Evolutionary conservation across 768 basidiomycete species (phyloP), one percentile per base, ranked within the genome.

Genomic region (Hericium coralloides): DNA sequence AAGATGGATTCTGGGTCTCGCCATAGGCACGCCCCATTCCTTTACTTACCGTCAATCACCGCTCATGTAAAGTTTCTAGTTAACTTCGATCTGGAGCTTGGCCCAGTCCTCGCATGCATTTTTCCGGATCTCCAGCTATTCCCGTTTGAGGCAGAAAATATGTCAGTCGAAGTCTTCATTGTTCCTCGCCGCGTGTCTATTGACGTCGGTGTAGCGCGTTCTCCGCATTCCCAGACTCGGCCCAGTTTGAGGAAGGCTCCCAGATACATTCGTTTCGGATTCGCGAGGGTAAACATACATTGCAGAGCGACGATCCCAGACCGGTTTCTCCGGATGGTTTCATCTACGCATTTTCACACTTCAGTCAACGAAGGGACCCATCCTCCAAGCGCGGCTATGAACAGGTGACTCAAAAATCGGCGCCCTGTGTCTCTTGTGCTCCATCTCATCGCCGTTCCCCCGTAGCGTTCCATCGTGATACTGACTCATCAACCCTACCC

Each of bases 221-320:
- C 68, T 90, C 89, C 7, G 84, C 92, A 1, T 93, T 98, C 65
- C 94, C 94, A 0, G 94, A 98, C 66, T 92, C 92, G 0, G 72
- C 84, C 1, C 84, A 90, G 55, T 92, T 92, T 57, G 84, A 89
- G 49, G 85, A 95, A 66, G 92, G 92, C 6, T 83, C 84, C 0
- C 84, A 90, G 65, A 76, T 79, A 1, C 92, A 95, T 69, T 92
- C 90, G 0, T 95, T 95, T 73, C 84, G 93, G 52, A 81, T 95
- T 54, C 82, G 90, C 64, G 74, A 55, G 59, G 38, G 60, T 70
- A 56, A 58, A 67, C 38, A 51, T 49, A 20, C 38, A 56, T 55
- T 63, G 56, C 58, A 10, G 18, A n/a, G 12, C 52, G 47, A 64
- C 70, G 74, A 58, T 55, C 63, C 76, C 39, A 76, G 76, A 3